Evolutionary conservation across 2,329 filamentous ascomycete genomes (phyloP), one percentile per base, ranked within the genome.

Genomic region (Alternaria sp.): DNA sequence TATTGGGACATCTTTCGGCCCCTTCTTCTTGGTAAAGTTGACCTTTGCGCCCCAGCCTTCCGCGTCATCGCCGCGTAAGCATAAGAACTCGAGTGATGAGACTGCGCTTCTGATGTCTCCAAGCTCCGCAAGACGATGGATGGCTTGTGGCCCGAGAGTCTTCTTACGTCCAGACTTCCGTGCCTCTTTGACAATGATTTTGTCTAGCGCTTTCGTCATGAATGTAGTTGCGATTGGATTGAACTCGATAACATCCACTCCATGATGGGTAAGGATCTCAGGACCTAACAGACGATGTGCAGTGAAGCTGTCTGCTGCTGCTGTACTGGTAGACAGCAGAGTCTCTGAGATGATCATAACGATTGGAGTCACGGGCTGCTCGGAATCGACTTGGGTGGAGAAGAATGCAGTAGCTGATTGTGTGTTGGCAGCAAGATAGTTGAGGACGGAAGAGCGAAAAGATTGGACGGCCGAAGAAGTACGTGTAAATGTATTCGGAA

Each of bases 91-190:
- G 5, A 99, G 85, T 0, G 93, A 92, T 1, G 93, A 94, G 28
- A 97, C 87, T n/a, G 95, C 95, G 77, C 90, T 98, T 63, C 95
- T 88, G 53, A 99, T 90, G 72, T 99, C 95, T 3, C 95, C 95
- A 68, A 93, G 90, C 65, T 97, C 93, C 0, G 93, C 91, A 0
- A 99, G 85, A 28, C 83, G 86, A 67, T 92, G 92, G 14, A 98
- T 84, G 5, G 97, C 91, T 48, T 87, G 85, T 0, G 92, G 91
- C 0, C 94, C 92, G 0, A 93, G 92, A 0, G 91, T 92, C 57
- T 87, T 89, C 57, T 86, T 87, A 53, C 93, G 85, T 4, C 90
- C 91, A 2, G 92, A 96, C 66, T 89, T 88, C 16, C 90, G 85
- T 1, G 93, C 90, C 78, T 98, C 94, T 76, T 97, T 97, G 69